These are phyloP conservation scores for Ophiocordyceps sinensis DNA, from an alignment of 2,329 filamentous ascomycete genomes.

Conservation along the genomic window DNA sequence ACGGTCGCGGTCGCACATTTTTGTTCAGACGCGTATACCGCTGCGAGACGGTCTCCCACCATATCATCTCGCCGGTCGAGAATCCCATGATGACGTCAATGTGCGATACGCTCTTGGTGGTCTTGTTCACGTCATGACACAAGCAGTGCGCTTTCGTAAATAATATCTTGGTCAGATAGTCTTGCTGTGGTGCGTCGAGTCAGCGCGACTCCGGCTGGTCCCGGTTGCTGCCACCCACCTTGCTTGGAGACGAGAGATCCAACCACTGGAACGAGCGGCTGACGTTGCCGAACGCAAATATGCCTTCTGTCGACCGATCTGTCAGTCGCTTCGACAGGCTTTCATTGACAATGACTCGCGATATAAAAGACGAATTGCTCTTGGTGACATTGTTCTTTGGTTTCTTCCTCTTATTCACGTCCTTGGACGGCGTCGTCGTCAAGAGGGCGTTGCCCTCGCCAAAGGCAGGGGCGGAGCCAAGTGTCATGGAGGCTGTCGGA, in stretches of 20 bases:
- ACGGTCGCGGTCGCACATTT: slow-evolving; percentile 45
- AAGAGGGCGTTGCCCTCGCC: slow-evolving; percentile 75
- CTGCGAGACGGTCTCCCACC: slow-evolving; percentile 95
- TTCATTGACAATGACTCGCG: slow-evolving; percentile 87
- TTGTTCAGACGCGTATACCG: slow-evolving; percentile 95
- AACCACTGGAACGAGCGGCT: slow-evolving; percentile 95
- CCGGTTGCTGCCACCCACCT: slow-evolving; percentile 28
- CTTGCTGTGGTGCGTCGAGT: slow-evolving; percentile 41
- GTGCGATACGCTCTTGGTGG: slow-evolving; percentile 67
- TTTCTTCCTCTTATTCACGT: slow-evolving; percentile 70
- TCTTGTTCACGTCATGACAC: slow-evolving; percentile 79
- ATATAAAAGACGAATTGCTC: slow-evolving; percentile 97
- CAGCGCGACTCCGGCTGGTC: neutral
- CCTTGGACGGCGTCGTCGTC: slow-evolving; percentile 46
- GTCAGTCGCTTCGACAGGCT: slow-evolving; percentile 60
- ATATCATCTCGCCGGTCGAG: slow-evolving; percentile 91
- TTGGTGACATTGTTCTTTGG: slow-evolving; percentile 98
- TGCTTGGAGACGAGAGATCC: slow-evolving; percentile 63
- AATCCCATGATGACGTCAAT: slow-evolving; percentile 92
- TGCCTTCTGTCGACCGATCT: slow-evolving; percentile 63
- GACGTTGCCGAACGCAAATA: slow-evolving; percentile 90
- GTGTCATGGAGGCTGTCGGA: slow-evolving; percentile 22
- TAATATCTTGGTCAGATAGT: slow-evolving; percentile 87
- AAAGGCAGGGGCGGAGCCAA: slow-evolving; percentile 51
- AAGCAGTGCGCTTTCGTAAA: slow-evolving; percentile 94